Base-by-base conservation (phyloP, 2,329 filamentous ascomycete species). In the Sporothrix phasma region DNA sequence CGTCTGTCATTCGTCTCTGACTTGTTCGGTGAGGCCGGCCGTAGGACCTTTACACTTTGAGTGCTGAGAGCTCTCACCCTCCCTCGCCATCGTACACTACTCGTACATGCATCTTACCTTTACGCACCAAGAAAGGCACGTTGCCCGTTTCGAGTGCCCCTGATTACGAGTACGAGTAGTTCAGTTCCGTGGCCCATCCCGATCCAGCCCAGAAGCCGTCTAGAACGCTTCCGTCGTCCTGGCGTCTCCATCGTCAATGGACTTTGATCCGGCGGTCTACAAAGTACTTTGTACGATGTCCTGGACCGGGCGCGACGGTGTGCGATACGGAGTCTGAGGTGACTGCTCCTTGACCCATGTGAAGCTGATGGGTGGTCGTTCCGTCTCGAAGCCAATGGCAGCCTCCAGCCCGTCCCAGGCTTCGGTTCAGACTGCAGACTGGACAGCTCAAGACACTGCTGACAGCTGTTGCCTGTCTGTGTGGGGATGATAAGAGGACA, bases 151-250 rank as follows among this genome's bases (percentile, higher is more conserved):
- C 17, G 15, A 43, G 41, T 19, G 17, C 34, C 34, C 34, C 34
- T n/a, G n/a, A n/a, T n/a, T n/a, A n/a, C n/a, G n/a, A n/a, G n/a
- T n/a, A n/a, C n/a, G n/a, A n/a, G n/a, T n/a, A n/a, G n/a, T n/a
- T n/a, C n/a, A 3, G 24, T 17, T 6, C 46, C 11, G 10, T 29
- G 46, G 24, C 22, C 22, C 11, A 31, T 54, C 19, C n/a, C 31
- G 39, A 43, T 41, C 49, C 22, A 24, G 54, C 24, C 37, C 54
- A 58, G 56, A 59, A 59, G 56, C 24, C 56, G 56, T 59, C 56
- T 59, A 59, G 56, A 59, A 59, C 56, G 4, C 31, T 41, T 26
- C 17, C 19, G 2, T 1, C 13, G 17, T 22, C 19, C 6, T 59
- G 17, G 2, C 4, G 34, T 37, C 31, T 41, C 7, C 6, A 53